Evolutionary conservation across 495 filamentous ascomycete genomes (phyloP), one percentile per base, ranked within the genome.

Genomic region (Schizothecium vesticola): DNA sequence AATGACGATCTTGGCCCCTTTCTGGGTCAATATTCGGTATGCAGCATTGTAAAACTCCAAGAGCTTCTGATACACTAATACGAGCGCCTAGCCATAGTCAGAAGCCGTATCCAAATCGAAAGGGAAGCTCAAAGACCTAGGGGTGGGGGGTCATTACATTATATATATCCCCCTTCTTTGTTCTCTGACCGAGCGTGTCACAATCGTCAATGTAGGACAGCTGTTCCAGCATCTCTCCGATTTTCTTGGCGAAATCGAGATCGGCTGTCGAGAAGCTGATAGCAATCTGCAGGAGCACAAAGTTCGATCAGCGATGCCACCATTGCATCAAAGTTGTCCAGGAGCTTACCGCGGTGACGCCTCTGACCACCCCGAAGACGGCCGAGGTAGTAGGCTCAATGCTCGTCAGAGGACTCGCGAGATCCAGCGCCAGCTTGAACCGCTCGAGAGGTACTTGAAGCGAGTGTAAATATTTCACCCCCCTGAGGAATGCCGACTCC

Each of bases 181-280:
- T 59, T 70, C 71, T 75, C 56, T 74, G 74, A 24, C 74, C 74
- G 26, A 72, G 68, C 26, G 70, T 75, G 66, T 74, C 72, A 55
- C 74, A 75, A 36, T 71, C 74, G 59, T 64, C 67, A 51, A 75
- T 74, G 70, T 70, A 72, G 26, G 69, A 67, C 55, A 74, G 59
- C 57, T 74, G 72, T 22, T 70, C 63, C 64, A 68, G 29, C 70
- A 74, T 74, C 13, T 64, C 22, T 60, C 70, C 67, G 8, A 66
- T 67, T 68, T 72, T 68, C 56, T 59, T 63, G 22, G 63, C 61
- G 51, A 67, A 68, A 10, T 25, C 28, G 24, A 51, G n/a, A 57
- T 67, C 58, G 22, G 65, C 65, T 57, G 61, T 69, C 61, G 69
- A 60, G 19, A 71, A 60, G 56, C 60, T 71, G 66, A 73, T 73